A percentile compares a stretch with the other conserved stretches of the same genome.
Conservation (phyloP, 2,329 filamentous ascomycete species). For the Fusarium kyushuense region DNA sequence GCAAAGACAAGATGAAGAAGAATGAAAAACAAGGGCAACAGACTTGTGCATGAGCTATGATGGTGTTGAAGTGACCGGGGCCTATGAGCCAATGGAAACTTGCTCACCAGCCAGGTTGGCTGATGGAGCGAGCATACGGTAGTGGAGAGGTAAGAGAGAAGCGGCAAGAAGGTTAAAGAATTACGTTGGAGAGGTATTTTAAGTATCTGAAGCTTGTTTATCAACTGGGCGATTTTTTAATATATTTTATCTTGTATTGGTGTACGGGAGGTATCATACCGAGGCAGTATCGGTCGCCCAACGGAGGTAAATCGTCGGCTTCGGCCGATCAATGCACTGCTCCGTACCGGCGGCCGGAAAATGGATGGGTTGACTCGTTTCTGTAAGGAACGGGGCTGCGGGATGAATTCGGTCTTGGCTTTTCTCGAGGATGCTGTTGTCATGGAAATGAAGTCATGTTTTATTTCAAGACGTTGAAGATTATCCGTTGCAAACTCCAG, state of each 20-base stretch:
- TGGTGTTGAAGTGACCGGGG: slow-evolving; percentile 40
- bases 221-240: too few relatives aligned
- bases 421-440: slow-evolving; percentile 1
- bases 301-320: slow-evolving; percentile 26
- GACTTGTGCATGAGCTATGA: slow-evolving; percentile 34
- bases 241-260: not conserved
- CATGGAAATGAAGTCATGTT: not conserved
- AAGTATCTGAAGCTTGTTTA: too few relatives aligned
- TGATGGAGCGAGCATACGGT: slow-evolving; percentile 40
- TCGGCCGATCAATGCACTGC: slow-evolving; percentile 27
- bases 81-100: slow-evolving; percentile 59
- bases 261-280: not conserved
- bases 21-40: slow-evolving; percentile 4
- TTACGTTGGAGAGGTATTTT: not conserved
- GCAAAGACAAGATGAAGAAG: slow-evolving; percentile 1
- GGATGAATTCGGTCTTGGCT: slow-evolving; percentile 17
- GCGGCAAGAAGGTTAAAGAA: slow-evolving; percentile 12
- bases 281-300: slow-evolving; percentile 10
- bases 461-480: not conserved
- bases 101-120: slow-evolving; percentile 55
- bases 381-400: slow-evolving; percentile 29
- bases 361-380: slow-evolving; percentile 11
- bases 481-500: not conserved
- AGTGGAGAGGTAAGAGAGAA: slow-evolving; percentile 32
- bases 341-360: slow-evolving; percentile 35